Evolutionary conservation across 257 asterid genomes (phyloP), one percentile per base, ranked within the genome.

Genomic region (Linaria vulgaris): DNA sequence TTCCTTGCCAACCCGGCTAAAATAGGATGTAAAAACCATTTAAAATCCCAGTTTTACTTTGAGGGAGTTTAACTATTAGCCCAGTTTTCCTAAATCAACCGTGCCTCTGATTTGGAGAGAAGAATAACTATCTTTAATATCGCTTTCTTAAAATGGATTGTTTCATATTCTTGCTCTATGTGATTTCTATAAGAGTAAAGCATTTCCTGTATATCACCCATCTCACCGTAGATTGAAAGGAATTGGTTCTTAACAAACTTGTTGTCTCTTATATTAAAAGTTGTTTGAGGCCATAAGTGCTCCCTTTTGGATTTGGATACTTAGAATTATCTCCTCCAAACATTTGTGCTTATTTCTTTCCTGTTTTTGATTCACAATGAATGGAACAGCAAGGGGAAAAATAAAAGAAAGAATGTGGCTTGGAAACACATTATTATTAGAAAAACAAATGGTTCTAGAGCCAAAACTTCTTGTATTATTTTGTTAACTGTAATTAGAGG

Each of bases 161-260:
- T 21, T 23, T 30, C 19, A 53, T 41, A 17, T 44, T n/a, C 64
- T 50, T 62, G 53, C 58, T 24, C 41, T 52, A 3, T 19, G n/a
- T 57, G 4, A 64, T 49, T 25, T 16, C 75, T 22, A n/a, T 45
- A 20, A 34, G 52, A 21, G 25, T 17, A 54, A 25, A 54, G 22
- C 34, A 27, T 27, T 27, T 27, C 34, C 34, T 27, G n/a, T 27
- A 27, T 27, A 6, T 31, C 25, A 23, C 41, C 11, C 23, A 9
- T 51, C 12, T 61, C 46, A 25, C 56, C 25, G 43, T 19, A 24
- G 51, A 25, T 30, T 34, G 11, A 25, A 55, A n/a, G 14, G 34
- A 69, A 47, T 43, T 41, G 12, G 25, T 30, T 27, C 50, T 44
- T 1, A 34, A 8, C n/a, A 19, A 17, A 30, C 15, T 12, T 48